These are phyloP conservation scores for Aspergillus sp. DNA, from an alignment of 2,329 filamentous ascomycete species.

Conservation along the genomic window DNA sequence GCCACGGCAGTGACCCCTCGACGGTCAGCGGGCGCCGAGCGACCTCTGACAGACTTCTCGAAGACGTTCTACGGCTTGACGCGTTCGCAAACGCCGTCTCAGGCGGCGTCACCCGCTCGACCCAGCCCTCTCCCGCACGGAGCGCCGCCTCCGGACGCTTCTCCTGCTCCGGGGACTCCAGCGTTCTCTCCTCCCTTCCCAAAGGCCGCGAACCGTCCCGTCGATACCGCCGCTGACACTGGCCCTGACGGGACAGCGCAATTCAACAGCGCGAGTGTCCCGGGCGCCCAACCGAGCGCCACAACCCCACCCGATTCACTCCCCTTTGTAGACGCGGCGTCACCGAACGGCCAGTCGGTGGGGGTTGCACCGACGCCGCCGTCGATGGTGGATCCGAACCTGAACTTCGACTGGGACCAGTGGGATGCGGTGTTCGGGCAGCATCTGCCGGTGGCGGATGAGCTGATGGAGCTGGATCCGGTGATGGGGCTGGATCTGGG, in stretches of 20 bases:
- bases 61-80: constrained; percentile 29
- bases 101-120: constrained; percentile 9
- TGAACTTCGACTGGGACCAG: constrained; percentile 42
- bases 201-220: constrained; percentile 5
- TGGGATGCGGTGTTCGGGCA: constrained; percentile 42
- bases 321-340: constrained; percentile 15
- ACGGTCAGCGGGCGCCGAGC: constrained; percentile 5
- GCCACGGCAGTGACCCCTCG: background rate
- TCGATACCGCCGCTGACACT: constrained; percentile 5
- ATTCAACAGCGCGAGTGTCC: constrained; percentile 3
- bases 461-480: constrained; percentile 35
- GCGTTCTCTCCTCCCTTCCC: constrained; percentile 8
- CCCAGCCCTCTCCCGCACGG: constrained; percentile 20
- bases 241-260: constrained; percentile 7
- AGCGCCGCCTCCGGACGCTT: constrained; percentile 8
- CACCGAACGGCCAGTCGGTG: constrained; percentile 9
- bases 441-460: constrained; percentile 35
- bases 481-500: constrained; percentile 26
- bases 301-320: constrained; percentile 6
- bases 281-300: constrained; percentile 4
- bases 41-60: constrained; percentile 22
- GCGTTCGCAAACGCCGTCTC: constrained; percentile 20
- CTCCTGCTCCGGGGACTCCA: constrained; percentile 4
- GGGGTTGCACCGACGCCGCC: constrained; percentile 22
- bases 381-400: constrained; percentile 31